Evolutionary conservation across 345 rosid genomes (phyloP).

Genomic region (Sapria himalayana): DNA sequence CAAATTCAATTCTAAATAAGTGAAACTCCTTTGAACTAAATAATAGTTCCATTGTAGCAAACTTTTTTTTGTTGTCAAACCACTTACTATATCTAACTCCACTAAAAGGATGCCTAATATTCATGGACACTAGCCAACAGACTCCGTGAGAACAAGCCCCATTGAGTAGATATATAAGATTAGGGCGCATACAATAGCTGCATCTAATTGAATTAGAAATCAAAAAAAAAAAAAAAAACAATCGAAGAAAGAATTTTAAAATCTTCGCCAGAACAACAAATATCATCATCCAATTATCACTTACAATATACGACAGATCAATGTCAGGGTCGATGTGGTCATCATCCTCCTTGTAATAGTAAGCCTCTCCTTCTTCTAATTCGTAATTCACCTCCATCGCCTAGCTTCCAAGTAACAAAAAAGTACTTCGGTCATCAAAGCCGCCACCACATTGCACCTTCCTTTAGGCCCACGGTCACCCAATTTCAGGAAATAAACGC

Average conservation of each 20-base stretch:
- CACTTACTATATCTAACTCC: too few species aligned
- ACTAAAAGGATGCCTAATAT: background rate
- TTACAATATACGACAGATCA: conserved; percentile 61
- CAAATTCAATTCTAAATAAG: too few species aligned
- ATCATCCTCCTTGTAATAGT: conserved; percentile 14
- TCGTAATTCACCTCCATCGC: conserved; percentile 35
- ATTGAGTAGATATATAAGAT: background rate
- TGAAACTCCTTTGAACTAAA: too few species aligned
- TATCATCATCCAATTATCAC: too few species aligned
- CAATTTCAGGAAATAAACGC: too few species aligned
- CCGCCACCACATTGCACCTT: too few species aligned
- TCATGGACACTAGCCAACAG: background rate
- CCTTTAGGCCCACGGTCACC: too few species aligned
- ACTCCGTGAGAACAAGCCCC: conserved; percentile 3
- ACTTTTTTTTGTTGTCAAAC: too few species aligned
- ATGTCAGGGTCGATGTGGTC: conserved; percentile 32
- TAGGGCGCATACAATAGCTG: background rate
- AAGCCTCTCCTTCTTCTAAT: conserved; percentile 66
- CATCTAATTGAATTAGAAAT: conserved; percentile 2
- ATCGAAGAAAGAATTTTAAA: too few species aligned
- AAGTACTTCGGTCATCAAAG: too few species aligned
- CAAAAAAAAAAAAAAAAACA: conserved; percentile 8
- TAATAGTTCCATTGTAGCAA: too few species aligned
- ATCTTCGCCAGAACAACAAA: too few species aligned
- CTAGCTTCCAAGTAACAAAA: background rate